phyloP scores from a whole-genome alignment of 345 rosid genomes.

The Bruguiera gymnorhiza region DNA sequence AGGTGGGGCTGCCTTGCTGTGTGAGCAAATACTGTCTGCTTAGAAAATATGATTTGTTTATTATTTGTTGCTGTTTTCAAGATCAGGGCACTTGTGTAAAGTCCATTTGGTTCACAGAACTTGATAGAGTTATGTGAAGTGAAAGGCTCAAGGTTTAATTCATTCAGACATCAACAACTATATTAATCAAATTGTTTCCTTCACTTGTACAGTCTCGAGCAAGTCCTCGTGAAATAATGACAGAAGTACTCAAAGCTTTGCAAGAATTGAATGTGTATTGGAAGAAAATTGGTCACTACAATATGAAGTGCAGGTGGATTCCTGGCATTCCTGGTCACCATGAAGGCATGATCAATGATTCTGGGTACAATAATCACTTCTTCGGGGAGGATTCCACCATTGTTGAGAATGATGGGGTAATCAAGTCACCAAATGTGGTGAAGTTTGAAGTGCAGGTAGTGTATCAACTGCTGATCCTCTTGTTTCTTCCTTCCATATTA shows the following conservation, averaged over 20 bases:
- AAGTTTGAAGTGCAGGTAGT: slow-evolving; percentile 93
- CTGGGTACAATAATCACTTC: slow-evolving; percentile 44
- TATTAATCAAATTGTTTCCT: slow-evolving; percentile 7
- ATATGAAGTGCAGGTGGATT: slow-evolving; percentile 95
- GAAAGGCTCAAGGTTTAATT: background rate
- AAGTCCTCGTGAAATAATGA: slow-evolving; percentile 89
- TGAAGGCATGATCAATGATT: slow-evolving; percentile 64
- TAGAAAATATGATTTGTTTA: background rate
- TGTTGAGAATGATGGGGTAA: slow-evolving; percentile 47
- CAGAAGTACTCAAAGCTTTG: slow-evolving; percentile 77
- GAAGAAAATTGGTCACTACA: slow-evolving; percentile 96
- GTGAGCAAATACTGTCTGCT: background rate
- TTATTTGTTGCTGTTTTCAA: background rate
- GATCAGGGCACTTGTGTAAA: background rate
- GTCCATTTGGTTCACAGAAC: background rate
- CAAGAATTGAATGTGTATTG: slow-evolving; percentile 81
- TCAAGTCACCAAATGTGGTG: slow-evolving; percentile 54
- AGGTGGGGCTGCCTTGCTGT: background rate
- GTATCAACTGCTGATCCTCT: slow-evolving; percentile 12
- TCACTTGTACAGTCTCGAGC: slow-evolving; percentile 63
- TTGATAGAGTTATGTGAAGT: background rate
- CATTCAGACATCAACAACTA: background rate
- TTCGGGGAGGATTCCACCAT: slow-evolving; percentile 70
- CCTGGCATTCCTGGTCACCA: slow-evolving; percentile 50
- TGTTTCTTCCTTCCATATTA: slow-evolving; percentile 1